Evolutionary conservation across 352 stramenopile species (phyloP).

Genomic region (Thraustochytrium sp.): DNA sequence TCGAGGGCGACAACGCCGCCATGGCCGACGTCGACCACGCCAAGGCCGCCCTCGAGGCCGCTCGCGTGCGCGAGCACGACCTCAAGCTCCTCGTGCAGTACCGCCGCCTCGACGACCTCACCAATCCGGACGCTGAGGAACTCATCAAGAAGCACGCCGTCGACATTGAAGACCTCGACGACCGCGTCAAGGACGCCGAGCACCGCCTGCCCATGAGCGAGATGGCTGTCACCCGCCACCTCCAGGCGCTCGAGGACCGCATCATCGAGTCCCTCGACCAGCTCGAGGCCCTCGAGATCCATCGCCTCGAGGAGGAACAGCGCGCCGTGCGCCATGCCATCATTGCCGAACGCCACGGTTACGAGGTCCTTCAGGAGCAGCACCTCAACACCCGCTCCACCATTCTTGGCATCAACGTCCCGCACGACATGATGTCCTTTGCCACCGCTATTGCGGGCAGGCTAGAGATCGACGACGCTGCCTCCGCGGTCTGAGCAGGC

Average conservation of each 20-base stretch:
- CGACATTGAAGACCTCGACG: not conserved
- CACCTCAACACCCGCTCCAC: not conserved
- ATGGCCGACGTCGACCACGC: not conserved
- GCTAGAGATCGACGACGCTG: not conserved
- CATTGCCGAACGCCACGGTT: not conserved
- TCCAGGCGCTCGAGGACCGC: not conserved
- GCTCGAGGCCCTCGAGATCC: constrained; percentile 19
- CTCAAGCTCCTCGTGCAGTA: not conserved
- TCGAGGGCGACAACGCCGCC: not conserved
- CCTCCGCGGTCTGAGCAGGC: not conserved
- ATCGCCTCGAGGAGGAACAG: constrained; percentile 22
- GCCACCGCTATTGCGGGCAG: not conserved
- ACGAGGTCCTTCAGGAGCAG: not conserved
- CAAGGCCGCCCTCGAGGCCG: not conserved
- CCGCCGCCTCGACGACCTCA: not conserved
- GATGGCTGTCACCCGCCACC: not conserved
- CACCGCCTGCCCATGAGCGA: not conserved
- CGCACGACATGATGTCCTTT: not conserved
- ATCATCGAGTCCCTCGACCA: constrained; percentile 34
- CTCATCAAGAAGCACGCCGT: not conserved
- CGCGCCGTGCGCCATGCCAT: not conserved
- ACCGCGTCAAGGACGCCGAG: not conserved
- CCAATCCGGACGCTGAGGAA: not conserved
- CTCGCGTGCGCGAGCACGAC: not conserved
- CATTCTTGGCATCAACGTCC: not conserved